Evolutionary conservation across 495 filamentous ascomycete species (phyloP).

Genomic region (Neurospora africana): DNA sequence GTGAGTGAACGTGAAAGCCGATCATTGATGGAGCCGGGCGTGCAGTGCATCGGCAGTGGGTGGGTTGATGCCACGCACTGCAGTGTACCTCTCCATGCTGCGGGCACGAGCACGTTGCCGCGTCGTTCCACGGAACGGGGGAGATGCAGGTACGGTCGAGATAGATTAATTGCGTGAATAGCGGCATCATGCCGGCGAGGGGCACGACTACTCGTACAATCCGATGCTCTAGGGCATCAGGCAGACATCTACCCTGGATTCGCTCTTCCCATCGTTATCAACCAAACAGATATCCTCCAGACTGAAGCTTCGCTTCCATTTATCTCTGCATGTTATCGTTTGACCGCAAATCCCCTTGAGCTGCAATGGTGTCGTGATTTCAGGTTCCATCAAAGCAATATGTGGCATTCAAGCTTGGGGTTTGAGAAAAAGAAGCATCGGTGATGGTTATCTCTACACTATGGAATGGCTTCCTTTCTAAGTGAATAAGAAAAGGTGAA

Average conservation of each 20-base stretch:
- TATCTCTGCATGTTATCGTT: too few relatives aligned
- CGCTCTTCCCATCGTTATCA: neutral
- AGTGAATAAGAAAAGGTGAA: too few relatives aligned
- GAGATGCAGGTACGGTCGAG: neutral
- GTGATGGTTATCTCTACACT: neutral
- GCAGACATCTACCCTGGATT: neutral
- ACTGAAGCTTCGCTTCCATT: neutral
- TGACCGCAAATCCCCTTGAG: too few relatives aligned
- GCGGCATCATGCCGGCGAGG: neutral
- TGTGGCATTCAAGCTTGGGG: neutral
- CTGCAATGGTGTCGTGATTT: too few relatives aligned
- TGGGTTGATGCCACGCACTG: neutral
- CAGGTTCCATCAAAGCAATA: neutral
- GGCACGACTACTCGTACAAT: neutral
- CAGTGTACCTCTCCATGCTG: neutral
- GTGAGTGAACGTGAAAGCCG: neutral
- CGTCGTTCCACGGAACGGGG: neutral
- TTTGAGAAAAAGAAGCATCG: neutral
- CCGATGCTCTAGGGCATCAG: neutral
- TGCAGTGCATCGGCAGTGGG: neutral
- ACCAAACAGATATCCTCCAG: neutral
- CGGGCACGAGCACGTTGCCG: neutral
- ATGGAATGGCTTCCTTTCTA: too few relatives aligned
- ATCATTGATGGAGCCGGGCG: neutral
- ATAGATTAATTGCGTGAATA: neutral